phyloP scores from a whole-genome alignment of 139 green algal genomes.

The Chlamydomonas schloesseri region DNA sequence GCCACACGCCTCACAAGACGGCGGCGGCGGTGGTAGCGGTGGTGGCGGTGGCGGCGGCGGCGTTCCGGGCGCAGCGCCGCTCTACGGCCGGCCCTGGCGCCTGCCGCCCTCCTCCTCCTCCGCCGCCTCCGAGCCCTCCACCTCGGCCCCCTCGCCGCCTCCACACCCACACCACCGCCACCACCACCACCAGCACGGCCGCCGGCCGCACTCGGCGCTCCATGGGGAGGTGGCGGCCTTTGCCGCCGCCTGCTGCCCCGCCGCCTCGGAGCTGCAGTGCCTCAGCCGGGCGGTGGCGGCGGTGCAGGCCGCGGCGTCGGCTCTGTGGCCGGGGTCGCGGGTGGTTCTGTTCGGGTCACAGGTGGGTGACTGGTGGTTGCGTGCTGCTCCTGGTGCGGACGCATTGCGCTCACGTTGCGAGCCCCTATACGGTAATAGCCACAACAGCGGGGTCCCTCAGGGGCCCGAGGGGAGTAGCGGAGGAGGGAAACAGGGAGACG shows the following conservation, averaged over 20 bases:
- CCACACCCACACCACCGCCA: no score
- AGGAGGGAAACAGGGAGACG: no score
- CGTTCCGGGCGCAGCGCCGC: neutral
- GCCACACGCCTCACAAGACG: no score
- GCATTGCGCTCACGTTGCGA: no score
- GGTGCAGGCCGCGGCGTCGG: slow-evolving; percentile 46
- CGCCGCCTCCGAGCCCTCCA: slow-evolving; percentile 5
- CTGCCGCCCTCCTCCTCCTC: neutral
- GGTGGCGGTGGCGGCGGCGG: neutral
- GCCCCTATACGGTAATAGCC: no score
- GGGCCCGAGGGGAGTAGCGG: no score
- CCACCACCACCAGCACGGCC: neutral
- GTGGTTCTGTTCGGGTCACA: slow-evolving; percentile 84
- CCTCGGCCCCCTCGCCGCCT: neutral
- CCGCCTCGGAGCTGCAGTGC: slow-evolving; percentile 46
- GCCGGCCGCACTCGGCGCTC: slow-evolving; percentile 21
- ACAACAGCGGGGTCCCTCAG: no score
- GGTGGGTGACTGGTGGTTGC: slow-evolving; percentile 41
- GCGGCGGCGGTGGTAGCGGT: no score
- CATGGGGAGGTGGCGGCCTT: slow-evolving; percentile 64
- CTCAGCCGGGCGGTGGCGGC: slow-evolving; percentile 49
- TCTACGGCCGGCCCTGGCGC: slow-evolving; percentile 18
- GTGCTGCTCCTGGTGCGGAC: no score
- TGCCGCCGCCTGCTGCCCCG: slow-evolving; percentile 54
- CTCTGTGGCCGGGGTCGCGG: slow-evolving; percentile 68